These are phyloP conservation scores for Phytophthora tubulina DNA, from an alignment of 352 stramenopile species.

Conservation along the genomic window DNA sequence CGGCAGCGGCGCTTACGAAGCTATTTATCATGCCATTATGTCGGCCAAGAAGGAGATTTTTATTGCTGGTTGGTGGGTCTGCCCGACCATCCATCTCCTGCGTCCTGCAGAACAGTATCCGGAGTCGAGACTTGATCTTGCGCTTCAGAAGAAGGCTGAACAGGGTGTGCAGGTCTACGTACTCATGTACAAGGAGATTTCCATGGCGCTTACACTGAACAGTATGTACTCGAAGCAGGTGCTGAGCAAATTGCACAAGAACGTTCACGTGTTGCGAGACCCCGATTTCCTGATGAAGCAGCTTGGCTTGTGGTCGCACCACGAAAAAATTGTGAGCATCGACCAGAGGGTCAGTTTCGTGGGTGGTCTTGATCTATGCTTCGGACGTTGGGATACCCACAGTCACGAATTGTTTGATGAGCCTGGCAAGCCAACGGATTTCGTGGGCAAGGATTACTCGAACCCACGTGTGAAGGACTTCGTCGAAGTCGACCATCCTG, in stretches of 20 bases:
- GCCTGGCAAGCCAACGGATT: conserved; percentile 56
- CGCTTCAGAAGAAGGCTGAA: conserved; percentile 76
- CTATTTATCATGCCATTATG: conserved; percentile 76
- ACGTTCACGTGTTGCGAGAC: conserved; percentile 90
- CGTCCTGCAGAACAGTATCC: conserved; percentile 68
- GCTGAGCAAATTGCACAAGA: conserved; percentile 72
- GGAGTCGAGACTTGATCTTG: conserved; percentile 71
- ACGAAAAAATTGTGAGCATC: conserved; percentile 94
- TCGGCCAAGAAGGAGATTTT: conserved; percentile 89
- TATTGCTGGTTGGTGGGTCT: conserved; percentile 93
- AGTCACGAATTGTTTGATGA: conserved; percentile 79
- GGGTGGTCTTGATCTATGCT: conserved; percentile 91
- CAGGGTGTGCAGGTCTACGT: conserved; percentile 92
- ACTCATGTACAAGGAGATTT: conserved; percentile 93
- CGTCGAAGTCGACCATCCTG: conserved; percentile 75
- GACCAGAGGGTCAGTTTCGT: conserved; percentile 92
- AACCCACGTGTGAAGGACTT: conserved; percentile 90
- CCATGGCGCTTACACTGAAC: conserved; percentile 85
- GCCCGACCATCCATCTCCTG: conserved; percentile 83
- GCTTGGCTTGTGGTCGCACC: conserved; percentile 90
- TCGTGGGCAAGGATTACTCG: conserved; percentile 87
- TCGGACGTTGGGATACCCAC: conserved; percentile 88
- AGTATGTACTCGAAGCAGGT: conserved; percentile 83
- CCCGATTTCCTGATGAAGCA: conserved; percentile 91
- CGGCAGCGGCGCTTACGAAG: conserved; percentile 74